phyloP scores from a whole-genome alignment of 805 yeast species.

The Maudiozyma bulderi region DNA sequence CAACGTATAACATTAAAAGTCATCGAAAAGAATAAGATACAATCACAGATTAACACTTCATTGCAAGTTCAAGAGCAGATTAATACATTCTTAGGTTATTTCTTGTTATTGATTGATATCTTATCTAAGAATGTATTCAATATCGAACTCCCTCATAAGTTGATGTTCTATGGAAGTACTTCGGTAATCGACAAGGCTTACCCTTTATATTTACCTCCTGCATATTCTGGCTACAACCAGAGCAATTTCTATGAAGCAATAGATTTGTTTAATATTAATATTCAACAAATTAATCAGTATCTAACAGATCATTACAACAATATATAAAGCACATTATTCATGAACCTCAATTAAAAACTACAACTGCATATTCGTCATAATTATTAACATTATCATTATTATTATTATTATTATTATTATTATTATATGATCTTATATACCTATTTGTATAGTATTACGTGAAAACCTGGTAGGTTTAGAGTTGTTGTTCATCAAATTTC shows the following conservation, averaged over 20 bases:
- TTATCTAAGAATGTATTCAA: conserved; percentile 13
- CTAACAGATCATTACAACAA: conserved; percentile 32
- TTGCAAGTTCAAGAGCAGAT: conserved; percentile 6
- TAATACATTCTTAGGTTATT: conserved; percentile 23
- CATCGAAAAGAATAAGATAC: conserved; percentile 4
- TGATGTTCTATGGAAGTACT: conserved; percentile 22
- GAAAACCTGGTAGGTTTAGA: conserved; percentile 12
- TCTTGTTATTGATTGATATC: conserved; percentile 16
- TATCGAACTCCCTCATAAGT: conserved; percentile 16
- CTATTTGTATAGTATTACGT: too few relatives aligned
- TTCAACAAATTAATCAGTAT: conserved; percentile 22
- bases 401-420: not conserved
- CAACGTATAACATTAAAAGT: not conserved
- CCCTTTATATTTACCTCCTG: conserved; percentile 18
- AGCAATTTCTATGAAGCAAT: conserved; percentile 13
- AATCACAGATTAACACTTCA: conserved; percentile 4
- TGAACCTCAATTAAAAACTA: not conserved
- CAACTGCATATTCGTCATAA: not conserved
- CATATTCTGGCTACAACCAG: conserved; percentile 8
- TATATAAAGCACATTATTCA: conserved; percentile 19
- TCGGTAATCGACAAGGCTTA: conserved; percentile 13
- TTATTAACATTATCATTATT: not conserved
- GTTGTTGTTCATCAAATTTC: conserved; percentile 40
- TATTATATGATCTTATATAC: not conserved
- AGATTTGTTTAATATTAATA: conserved; percentile 14